Conservation (phyloP, 257 asterid species). For the Jacaranda copaia region DNA sequence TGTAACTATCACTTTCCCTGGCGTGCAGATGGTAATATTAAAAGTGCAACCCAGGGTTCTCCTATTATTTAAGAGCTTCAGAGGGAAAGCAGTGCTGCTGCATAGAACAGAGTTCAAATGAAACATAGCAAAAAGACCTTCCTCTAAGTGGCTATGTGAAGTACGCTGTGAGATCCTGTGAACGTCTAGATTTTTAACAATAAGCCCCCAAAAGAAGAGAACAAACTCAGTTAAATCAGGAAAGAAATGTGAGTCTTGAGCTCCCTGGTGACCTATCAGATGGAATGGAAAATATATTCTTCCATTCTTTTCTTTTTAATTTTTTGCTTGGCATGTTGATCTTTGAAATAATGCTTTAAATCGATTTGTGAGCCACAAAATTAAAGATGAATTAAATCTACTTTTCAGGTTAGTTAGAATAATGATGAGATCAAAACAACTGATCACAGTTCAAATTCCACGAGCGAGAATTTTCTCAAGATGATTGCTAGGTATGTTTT, state of each 20-base stretch:
- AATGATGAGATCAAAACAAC: constrained; percentile 7
- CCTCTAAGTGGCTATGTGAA: not conserved
- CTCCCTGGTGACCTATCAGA: not conserved
- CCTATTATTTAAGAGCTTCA: not conserved
- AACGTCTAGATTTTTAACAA: not conserved
- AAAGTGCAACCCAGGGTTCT: not conserved
- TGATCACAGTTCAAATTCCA: constrained; percentile 8
- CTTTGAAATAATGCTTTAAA: not conserved
- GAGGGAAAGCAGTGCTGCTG: not conserved
- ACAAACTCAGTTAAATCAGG: not conserved
- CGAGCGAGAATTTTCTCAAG: not conserved
- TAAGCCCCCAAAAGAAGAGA: not conserved
- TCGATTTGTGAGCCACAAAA: not conserved
- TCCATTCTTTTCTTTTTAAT: not conserved
- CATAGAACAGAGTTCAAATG: not conserved
- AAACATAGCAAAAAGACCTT: not conserved
- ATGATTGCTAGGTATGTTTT: not conserved
- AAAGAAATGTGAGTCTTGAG: not conserved
- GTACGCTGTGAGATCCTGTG: not conserved
- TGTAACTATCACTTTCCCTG: not conserved
- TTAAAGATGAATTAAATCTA: not conserved
- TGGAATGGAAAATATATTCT: not conserved
- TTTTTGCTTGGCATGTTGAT: not conserved
- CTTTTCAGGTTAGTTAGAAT: not conserved
- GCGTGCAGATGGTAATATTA: not conserved